A percentile compares a stretch with the other conserved stretches of the same genome.
These are phyloP conservation scores for Dactylellina drechsleri DNA, from an alignment of 2,329 filamentous ascomycete species.

Conservation along the genomic window DNA sequence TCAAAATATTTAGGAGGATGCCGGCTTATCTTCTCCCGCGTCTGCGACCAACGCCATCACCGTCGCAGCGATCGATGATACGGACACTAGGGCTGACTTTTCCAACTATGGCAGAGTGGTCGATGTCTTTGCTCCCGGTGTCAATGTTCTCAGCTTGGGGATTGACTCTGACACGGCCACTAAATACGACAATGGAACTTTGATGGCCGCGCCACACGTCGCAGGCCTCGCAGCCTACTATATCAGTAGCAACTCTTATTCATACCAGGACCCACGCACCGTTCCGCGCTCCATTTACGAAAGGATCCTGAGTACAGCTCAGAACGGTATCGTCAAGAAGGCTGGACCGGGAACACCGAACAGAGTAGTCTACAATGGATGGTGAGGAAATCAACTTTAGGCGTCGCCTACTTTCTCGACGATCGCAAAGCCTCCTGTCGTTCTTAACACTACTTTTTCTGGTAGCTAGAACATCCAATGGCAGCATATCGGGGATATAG, in stretches of 20 bases:
- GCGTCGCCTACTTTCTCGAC: no score
- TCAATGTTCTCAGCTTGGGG: conserved; percentile 65
- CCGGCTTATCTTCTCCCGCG: conserved; percentile 67
- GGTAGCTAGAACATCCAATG: no score
- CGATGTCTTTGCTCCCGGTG: conserved; percentile 68
- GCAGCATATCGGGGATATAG: no score
- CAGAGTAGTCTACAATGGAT: no score
- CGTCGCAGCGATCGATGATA: conserved; percentile 65
- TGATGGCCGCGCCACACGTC: conserved; percentile 76
- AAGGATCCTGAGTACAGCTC: no score
- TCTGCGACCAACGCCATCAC: conserved; percentile 66
- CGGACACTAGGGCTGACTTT: conserved; percentile 62
- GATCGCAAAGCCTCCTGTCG: no score
- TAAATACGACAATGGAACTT: conserved; percentile 68
- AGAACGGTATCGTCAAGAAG: no score
- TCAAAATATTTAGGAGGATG: conserved; percentile 55
- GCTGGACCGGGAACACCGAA: no score
- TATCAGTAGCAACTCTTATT: conserved; percentile 65
- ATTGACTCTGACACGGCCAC: conserved; percentile 64
- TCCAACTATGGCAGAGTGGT: conserved; percentile 69
- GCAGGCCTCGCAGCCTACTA: conserved; percentile 75
- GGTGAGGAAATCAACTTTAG: no score
- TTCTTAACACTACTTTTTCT: no score
- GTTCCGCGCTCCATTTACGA: no score
- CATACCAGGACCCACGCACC: no score